phyloP scores from a whole-genome alignment of 78 protist genomes.

The Diacronema lutheri region DNA sequence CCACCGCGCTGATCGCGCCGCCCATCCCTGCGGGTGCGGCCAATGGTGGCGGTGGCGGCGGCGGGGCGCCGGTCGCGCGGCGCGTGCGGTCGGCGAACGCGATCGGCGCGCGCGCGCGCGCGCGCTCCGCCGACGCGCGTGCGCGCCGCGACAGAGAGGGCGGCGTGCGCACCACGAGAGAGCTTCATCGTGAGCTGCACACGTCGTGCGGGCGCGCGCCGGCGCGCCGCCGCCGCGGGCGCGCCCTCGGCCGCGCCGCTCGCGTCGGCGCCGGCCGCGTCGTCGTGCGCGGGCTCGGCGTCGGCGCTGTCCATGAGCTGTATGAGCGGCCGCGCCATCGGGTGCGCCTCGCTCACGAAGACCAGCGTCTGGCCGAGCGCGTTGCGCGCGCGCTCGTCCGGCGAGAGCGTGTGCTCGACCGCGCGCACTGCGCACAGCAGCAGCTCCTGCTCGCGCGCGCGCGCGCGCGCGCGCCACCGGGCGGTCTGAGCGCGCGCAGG shows the following conservation, averaged over 20 bases:
- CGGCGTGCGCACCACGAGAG: too few species aligned
- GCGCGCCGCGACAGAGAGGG: too few species aligned
- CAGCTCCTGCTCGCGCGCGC: background rate
- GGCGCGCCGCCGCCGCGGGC: background rate
- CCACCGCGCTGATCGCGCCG: background rate
- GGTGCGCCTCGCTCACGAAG: background rate
- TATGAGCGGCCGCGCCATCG: background rate
- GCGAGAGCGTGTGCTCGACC: constrained; percentile 38
- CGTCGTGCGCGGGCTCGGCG: background rate
- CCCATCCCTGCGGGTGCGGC: too few species aligned
- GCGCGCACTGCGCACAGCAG: constrained; percentile 18
- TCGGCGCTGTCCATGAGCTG: background rate
- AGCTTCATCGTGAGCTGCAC: too few species aligned
- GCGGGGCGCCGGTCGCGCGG: too few species aligned
- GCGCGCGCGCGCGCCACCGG: too few species aligned
- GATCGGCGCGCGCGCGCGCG: too few species aligned
- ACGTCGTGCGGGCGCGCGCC: too few species aligned
- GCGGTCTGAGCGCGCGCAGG: too few species aligned
- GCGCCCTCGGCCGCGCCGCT: background rate
- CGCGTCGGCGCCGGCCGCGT: background rate
- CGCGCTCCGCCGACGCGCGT: too few species aligned
- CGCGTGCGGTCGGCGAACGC: too few species aligned
- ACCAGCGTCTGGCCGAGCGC: constrained; percentile 13
- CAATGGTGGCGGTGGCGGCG: too few species aligned
- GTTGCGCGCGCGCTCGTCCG: constrained; percentile 48